These are phyloP conservation scores for Auricularia sp. DNA, from an alignment of 768 basidiomycete genomes.

Conservation along the genomic window DNA sequence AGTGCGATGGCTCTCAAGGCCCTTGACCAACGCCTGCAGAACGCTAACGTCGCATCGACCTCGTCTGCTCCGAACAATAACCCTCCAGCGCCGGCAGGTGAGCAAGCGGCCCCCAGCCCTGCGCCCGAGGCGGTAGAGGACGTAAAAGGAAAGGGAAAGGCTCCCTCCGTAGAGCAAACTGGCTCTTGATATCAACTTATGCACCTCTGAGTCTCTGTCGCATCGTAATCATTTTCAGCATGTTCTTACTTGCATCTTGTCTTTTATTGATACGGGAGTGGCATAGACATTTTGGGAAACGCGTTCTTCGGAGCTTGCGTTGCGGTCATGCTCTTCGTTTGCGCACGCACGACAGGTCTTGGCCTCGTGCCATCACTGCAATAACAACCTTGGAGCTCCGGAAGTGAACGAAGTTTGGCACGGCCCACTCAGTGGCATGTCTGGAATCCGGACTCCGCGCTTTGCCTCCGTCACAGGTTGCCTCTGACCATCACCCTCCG, in stretches of 20 bases:
- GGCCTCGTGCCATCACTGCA: no score
- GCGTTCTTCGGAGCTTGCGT: not conserved
- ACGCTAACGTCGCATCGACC: conserved; percentile 5
- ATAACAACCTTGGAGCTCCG: no score
- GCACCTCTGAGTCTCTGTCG: not conserved
- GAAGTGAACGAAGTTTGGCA: no score
- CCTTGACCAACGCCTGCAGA: conserved; percentile 71
- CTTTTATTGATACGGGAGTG: no score
- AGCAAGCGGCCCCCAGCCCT: not conserved
- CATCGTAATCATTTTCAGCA: not conserved
- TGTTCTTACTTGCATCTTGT: no score
- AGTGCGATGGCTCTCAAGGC: conserved; percentile 96
- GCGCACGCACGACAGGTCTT: no score
- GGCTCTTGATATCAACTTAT: not conserved
- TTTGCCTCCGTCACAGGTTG: not conserved
- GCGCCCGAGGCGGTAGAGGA: not conserved
- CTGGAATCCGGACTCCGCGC: not conserved
- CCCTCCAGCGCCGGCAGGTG: not conserved
- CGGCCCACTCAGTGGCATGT: no score
- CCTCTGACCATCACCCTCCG: not conserved
- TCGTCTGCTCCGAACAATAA: not conserved
- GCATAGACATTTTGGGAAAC: no score
- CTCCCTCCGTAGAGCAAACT: not conserved
- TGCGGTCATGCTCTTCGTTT: no score
- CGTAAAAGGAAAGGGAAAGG: not conserved